Base-by-base conservation (phyloP, 345 rosid species). In the Schrenkiella parvula region DNA sequence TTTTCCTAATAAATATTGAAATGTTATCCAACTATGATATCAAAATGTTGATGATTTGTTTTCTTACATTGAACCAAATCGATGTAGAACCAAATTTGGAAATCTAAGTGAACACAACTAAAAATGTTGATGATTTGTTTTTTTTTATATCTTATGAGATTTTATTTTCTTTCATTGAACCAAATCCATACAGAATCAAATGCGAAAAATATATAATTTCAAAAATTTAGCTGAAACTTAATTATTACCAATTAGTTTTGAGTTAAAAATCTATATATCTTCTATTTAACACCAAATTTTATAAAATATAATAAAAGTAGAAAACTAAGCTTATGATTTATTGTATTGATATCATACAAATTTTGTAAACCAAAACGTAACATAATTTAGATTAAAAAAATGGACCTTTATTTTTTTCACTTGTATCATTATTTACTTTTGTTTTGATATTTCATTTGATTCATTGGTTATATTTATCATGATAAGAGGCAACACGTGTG, bases 401-500 rank as follows among this genome's bases (percentile, higher is more conserved):
- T 7, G 34, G 34, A 31, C 0, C 32, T 29, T 29, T 23, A 1
- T 22, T 22, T 12, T 48, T 53, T 53, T 15, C 13, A 9, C 15
- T 51, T 25, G 56, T 25, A 52, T 28, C 5, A 52, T 52, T 2
- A 26, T 52, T 2, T 26, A 52, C 19, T 26, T 21, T 26, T 52
- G 12, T 52, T 52, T 26, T 50, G 57, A 52, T 34, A 32, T 34
- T 5, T 18, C 41, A 17, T 31, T 32, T 55, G 41, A 18, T 2
- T 43, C 62, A 5, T 34, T 34, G 43, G n/a, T 35, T 57, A 34
- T 19, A 55, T 15, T 0, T 28, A 25, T 25, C 21, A 28, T 66
- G 31, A 35, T 60, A 10, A 21, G 61, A 52, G 23, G 23, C 15
- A 50, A 51, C 43, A 71, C 76, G 76, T 72, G 64, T 72, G 17